These are phyloP conservation scores for Coprinopsis marcescibilis DNA, from an alignment of 768 basidiomycete genomes.

Conservation along the genomic window DNA sequence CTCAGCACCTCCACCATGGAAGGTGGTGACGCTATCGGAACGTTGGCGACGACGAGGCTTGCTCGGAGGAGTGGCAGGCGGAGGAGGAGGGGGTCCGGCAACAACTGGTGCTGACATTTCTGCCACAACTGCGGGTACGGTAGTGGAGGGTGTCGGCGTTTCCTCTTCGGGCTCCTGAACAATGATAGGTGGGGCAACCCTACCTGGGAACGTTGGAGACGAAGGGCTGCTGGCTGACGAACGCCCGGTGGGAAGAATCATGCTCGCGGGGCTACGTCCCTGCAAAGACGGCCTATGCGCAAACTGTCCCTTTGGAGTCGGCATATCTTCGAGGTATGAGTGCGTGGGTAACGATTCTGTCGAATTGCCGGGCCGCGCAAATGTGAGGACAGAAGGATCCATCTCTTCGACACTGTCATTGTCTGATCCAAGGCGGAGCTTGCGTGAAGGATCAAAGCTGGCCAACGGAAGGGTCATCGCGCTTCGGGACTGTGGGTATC, in stretches of 20 bases:
- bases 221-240: background rate
- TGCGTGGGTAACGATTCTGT: conserved; percentile 59
- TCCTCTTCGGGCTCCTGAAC: conserved; percentile 10
- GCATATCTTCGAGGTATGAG: conserved; percentile 20
- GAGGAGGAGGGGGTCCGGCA: conserved; percentile 13
- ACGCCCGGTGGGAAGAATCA: background rate
- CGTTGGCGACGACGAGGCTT: conserved; percentile 30
- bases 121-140: conserved; percentile 1
- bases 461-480: conserved; percentile 15
- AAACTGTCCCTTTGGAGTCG: conserved; percentile 22
- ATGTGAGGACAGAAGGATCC: conserved; percentile 70
- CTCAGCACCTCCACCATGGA: conserved; percentile 74
- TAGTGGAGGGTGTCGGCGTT: conserved; percentile 9
- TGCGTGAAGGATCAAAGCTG: conserved; percentile 12
- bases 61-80: conserved; percentile 16
- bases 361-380: conserved; percentile 71
- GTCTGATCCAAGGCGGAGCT: conserved; percentile 15
- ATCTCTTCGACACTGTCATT: conserved; percentile 41
- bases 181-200: conserved; percentile 7
- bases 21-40: conserved; percentile 54
- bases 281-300: background rate
- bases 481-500: conserved; percentile 8
- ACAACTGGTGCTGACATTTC: conserved; percentile 10
- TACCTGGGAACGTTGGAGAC: conserved; percentile 1
- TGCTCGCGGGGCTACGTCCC: background rate